A percentile compares a stretch with the other conserved stretches of the same genome.
Evolutionary conservation across 495 filamentous ascomycete genomes (phyloP).

Genomic region (Neurospora sp.): DNA sequence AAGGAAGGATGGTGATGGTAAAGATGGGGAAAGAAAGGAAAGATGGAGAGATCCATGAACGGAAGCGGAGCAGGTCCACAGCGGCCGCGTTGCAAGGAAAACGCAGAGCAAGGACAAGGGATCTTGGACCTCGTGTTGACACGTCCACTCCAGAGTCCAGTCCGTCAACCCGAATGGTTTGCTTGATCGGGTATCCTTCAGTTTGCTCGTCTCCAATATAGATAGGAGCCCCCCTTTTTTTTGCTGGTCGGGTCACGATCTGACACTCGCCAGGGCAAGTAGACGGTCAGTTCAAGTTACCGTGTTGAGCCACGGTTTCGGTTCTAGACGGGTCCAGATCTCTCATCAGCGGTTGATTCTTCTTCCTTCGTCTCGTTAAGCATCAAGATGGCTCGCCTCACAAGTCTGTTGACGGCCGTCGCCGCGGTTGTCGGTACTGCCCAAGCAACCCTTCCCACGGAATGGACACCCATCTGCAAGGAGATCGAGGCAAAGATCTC

Average conservation of each 20-base stretch:
- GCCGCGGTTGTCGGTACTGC: not conserved
- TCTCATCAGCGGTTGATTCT: not conserved
- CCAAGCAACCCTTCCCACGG: not conserved
- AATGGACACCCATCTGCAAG: not conserved
- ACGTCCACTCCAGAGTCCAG: not conserved
- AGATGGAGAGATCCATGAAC: not conserved
- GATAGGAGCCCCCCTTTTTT: not conserved
- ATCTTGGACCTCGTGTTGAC: not conserved
- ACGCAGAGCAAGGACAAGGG: not conserved
- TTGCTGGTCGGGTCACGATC: not conserved
- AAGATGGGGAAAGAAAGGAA: not conserved
- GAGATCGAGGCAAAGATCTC: conserved; percentile 4
- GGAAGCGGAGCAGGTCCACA: not conserved
- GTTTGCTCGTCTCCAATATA: not conserved
- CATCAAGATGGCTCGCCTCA: not conserved
- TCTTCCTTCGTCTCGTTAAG: not conserved
- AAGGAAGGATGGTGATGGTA: not conserved
- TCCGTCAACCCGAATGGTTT: not conserved
- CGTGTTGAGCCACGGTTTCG: not conserved
- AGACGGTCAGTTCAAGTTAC: not conserved
- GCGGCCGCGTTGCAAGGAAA: not conserved
- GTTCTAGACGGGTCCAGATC: not conserved
- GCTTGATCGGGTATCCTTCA: not conserved
- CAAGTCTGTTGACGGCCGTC: not conserved
- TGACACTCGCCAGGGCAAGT: not conserved